Evolutionary conservation across 192 early-diverging fungal genomes (phyloP).

Genomic region (Funneliformis mosseae): DNA sequence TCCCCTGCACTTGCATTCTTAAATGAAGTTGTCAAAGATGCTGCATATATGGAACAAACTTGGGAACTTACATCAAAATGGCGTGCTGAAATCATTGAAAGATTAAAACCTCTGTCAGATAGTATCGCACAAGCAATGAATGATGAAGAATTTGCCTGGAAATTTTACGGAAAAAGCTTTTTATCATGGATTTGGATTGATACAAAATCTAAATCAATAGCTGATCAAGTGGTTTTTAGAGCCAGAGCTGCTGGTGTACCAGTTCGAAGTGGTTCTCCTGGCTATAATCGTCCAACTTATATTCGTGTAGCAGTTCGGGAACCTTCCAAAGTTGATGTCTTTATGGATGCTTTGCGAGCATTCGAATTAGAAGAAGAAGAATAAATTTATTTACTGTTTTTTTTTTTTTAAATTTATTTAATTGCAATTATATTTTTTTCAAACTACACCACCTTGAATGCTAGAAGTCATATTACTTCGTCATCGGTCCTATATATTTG

Average conservation of each 20-base stretch:
- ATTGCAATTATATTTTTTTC: too few relatives aligned
- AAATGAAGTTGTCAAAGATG: constrained; percentile 72
- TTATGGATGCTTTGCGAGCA: constrained; percentile 71
- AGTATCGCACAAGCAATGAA: not conserved
- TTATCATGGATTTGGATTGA: constrained; percentile 91
- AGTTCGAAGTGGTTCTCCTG: constrained; percentile 75
- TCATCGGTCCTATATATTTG: too few relatives aligned
- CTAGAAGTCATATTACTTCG: too few relatives aligned
- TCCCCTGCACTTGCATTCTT: constrained; percentile 83
- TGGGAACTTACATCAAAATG: constrained; percentile 76
- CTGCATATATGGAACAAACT: constrained; percentile 70
- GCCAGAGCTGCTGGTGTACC: constrained; percentile 82
- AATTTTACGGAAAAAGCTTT: constrained; percentile 72
- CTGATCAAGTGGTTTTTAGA: constrained; percentile 62
- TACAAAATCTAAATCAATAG: constrained; percentile 58
- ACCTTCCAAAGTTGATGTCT: constrained; percentile 65
- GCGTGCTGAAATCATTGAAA: constrained; percentile 59
- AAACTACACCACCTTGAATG: too few relatives aligned
- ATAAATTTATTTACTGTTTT: not conserved
- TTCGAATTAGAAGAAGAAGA: constrained; percentile 28
- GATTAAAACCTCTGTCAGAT: constrained; percentile 37
- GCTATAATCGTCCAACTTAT: constrained; percentile 74
- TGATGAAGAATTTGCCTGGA: constrained; percentile 51
- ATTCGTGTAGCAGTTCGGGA: constrained; percentile 80
- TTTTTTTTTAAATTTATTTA: too few relatives aligned